A percentile compares a stretch with the other conserved stretches of the same genome.
Evolutionary conservation across 352 stramenopile species (phyloP).

Genomic region (Globisporangium emineosum): DNA sequence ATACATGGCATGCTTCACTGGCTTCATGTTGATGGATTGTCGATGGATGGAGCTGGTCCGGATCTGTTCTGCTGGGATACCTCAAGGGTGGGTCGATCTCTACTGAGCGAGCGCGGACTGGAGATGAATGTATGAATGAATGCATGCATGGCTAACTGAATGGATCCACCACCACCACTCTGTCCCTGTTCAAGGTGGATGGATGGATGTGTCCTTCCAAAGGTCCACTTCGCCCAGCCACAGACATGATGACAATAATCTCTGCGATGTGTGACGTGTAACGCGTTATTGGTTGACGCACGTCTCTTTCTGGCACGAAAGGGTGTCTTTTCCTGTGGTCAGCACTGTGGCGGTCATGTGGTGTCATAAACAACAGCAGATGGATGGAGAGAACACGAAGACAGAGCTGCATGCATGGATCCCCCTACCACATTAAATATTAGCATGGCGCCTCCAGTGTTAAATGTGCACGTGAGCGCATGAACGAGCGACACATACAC

Average conservation of each 20-base stretch:
- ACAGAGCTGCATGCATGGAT: not conserved
- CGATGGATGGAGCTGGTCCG: not conserved
- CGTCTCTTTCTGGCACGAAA: constrained; percentile 13
- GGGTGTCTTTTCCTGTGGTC: not conserved
- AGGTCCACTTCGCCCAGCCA: not conserved
- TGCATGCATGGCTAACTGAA: not conserved
- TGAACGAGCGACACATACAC: not conserved
- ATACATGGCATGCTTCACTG: not conserved
- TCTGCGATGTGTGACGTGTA: not conserved
- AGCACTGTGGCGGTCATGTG: not conserved
- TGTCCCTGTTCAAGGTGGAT: not conserved
- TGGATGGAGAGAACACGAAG: not conserved
- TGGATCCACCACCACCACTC: not conserved
- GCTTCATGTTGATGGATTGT: not conserved
- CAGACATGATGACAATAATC: no score
- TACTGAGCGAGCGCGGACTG: not conserved
- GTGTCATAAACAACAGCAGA: not conserved
- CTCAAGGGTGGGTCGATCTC: not conserved
- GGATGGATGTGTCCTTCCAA: constrained; percentile 1
- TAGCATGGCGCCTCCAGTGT: not conserved
- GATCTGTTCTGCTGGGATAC: not conserved
- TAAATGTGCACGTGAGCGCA: not conserved
- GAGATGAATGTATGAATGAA: not conserved
- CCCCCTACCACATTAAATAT: no score
- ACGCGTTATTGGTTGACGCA: not conserved